Base-by-base conservation (phyloP, 495 filamentous ascomycete species). In the Barbatosphaeria neglecta region DNA sequence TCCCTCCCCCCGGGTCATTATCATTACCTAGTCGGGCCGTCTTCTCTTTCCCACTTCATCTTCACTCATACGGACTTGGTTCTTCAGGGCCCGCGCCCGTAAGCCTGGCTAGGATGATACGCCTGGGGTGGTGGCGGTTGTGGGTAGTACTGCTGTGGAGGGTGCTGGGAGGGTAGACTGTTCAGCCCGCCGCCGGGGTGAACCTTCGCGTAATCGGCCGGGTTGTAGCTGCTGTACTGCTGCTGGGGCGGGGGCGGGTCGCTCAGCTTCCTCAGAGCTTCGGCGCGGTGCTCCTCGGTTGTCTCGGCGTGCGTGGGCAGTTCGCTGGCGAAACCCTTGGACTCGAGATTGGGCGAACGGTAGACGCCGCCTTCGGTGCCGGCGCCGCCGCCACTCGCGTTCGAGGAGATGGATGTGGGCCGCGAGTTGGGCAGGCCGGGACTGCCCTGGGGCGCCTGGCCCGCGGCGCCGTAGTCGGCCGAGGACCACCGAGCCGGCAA, bases 151-250 rank as follows among this genome's bases (percentile, higher is more conserved):
- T 41, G 39, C 20, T 41, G 22, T 22, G n/a, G n/a, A 9, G 23
- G 20, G 9, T 41, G 39, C 11, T 41, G 39, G 20, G 39, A 41
- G 5, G 39, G 39, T 15, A 41, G 22, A 10, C 10, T 22, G 39
- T 15, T 16, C 20, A 22, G 39, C 9, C 20, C 20, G 39, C 22
- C 38, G 18, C 15, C 48, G 10, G 20, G 54, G 19, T 50, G 43
- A 4, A 51, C 37, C 44, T 62, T 61, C 9, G 60, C 65, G 19
- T 69, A 72, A 47, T 72, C 66, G 2, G 65, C 62, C 7, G 69
- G 67, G 44, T 70, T 72, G 44, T 72, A 72, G 1, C 56, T 55
- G 3, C 61, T 59, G 15, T 50, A 56, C 11, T 48, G 59, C n/a
- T 54, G 49, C 1, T 50, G 48, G 13, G 50, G 59, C n/a, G 45